A percentile compares a stretch with the other conserved stretches of the same genome.
phyloP scores from a whole-genome alignment of 2,329 filamentous ascomycete genomes.

The Aquanectria penicillioides region DNA sequence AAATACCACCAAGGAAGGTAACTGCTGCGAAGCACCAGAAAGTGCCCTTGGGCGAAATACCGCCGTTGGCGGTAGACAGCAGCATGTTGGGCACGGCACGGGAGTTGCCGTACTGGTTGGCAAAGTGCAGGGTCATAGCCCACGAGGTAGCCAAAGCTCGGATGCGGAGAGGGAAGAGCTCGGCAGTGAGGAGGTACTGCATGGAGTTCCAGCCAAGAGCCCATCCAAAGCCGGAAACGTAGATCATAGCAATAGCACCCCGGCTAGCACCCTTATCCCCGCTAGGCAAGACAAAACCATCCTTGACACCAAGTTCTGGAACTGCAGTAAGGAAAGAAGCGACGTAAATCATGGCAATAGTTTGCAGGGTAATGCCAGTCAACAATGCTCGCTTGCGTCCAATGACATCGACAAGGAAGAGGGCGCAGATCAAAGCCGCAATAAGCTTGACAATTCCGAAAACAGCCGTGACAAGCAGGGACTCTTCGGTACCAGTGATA shows the following conservation, averaged over 20 bases:
- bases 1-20: slow-evolving; percentile 73
- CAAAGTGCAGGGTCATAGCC: slow-evolving; percentile 83
- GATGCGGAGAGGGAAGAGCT: slow-evolving; percentile 80
- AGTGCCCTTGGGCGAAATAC: slow-evolving; percentile 70
- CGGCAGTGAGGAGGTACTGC: slow-evolving; percentile 82
- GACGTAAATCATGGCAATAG: slow-evolving; percentile 70
- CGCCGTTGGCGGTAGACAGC: slow-evolving; percentile 56
- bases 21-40: slow-evolving; percentile 81
- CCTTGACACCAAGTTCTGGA: slow-evolving; percentile 63
- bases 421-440: slow-evolving; percentile 73
- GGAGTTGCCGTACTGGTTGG: slow-evolving; percentile 81
- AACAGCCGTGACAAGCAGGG: slow-evolving; percentile 77
- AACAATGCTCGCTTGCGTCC: slow-evolving; percentile 76
- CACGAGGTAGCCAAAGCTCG: slow-evolving; percentile 76
- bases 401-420: slow-evolving; percentile 83
- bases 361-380: slow-evolving; percentile 68
- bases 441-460: slow-evolving; percentile 81
- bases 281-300: slow-evolving; percentile 57
- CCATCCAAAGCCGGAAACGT: slow-evolving; percentile 75
- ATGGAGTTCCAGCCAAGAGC: slow-evolving; percentile 79
- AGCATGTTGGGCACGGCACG: slow-evolving; percentile 82
- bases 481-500: slow-evolving; percentile 73
- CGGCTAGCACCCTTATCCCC: slow-evolving; percentile 66
- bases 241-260: slow-evolving; percentile 79
- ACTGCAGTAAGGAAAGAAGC: slow-evolving; percentile 70